Evolutionary conservation across 179 eudicot genomes (phyloP).

Genomic region (Sideroxylon spinosum): DNA sequence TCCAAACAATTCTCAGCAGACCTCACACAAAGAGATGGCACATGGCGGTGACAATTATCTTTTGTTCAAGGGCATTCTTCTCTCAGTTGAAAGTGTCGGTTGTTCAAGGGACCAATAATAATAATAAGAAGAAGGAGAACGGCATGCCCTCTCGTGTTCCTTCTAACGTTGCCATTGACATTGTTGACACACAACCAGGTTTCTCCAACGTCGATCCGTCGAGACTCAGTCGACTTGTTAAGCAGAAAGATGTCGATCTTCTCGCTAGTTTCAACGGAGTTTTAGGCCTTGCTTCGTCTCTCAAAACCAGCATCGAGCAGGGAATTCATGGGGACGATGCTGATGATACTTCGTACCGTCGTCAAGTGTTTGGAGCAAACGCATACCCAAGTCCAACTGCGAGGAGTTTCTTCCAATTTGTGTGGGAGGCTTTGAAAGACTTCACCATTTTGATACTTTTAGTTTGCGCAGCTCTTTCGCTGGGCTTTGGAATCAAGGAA

Average conservation of each 20-base stretch:
- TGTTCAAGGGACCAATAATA: not conserved
- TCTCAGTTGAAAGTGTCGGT: not conserved
- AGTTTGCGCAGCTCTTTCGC: constrained; percentile 33
- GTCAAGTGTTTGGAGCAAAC: constrained; percentile 25
- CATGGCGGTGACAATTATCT: constrained; percentile 36
- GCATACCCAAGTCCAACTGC: constrained; percentile 31
- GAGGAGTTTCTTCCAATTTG: constrained; percentile 17
- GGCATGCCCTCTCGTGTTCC: constrained; percentile 7
- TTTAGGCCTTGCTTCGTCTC: constrained; percentile 21
- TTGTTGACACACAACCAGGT: not conserved
- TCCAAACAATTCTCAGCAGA: constrained; percentile 15
- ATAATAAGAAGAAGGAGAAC: not conserved
- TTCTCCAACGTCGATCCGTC: constrained; percentile 14
- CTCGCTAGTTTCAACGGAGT: constrained; percentile 19
- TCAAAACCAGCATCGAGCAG: constrained; percentile 15
- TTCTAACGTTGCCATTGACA: not conserved
- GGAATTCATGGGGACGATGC: constrained; percentile 23
- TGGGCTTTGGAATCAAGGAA: constrained; percentile 33
- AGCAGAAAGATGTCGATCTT: constrained; percentile 20
- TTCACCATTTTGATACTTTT: constrained; percentile 29
- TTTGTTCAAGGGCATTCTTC: constrained; percentile 38
- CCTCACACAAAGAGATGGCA: constrained; percentile 41
- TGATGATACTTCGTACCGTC: constrained; percentile 8
- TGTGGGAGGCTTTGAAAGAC: constrained; percentile 33
- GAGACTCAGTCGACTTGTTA: constrained; percentile 22